Evolutionary conservation across 208 protist species (phyloP).

Genomic region (Acanthamoeba lenticulata): DNA sequence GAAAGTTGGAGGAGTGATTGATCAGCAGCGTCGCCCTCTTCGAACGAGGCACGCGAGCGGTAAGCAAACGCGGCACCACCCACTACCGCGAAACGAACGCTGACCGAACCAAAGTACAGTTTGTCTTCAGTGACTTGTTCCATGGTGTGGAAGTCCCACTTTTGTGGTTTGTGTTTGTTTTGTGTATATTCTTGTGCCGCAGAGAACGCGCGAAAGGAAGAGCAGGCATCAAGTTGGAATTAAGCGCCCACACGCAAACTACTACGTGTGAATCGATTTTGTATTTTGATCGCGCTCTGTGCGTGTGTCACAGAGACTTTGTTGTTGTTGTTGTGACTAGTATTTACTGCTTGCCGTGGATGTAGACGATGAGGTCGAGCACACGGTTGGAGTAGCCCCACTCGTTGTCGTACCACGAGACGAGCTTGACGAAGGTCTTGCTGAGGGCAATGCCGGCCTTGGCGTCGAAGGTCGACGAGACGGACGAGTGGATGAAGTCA

Average conservation of each 20-base stretch:
- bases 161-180: not conserved
- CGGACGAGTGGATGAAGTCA: slow-evolving; percentile 96
- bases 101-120: slow-evolving; percentile 52
- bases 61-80: slow-evolving; percentile 14
- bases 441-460: slow-evolving; percentile 96
- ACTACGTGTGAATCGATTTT: not conserved
- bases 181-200: no score
- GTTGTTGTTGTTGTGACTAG: not conserved
- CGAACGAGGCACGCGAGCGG: not conserved
- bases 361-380: slow-evolving; percentile 94
- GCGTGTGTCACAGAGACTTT: not conserved
- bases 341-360: slow-evolving; percentile 67
- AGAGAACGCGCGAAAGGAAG: no score
- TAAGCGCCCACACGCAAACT: no score
- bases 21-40: not conserved
- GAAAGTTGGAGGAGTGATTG: not conserved
- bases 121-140: not conserved
- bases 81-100: not conserved
- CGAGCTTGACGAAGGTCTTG: slow-evolving; percentile 98
- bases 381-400: slow-evolving; percentile 98
- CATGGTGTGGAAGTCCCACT: not conserved
- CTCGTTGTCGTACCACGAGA: slow-evolving; percentile 99
- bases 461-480: slow-evolving; percentile 98
- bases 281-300: not conserved
- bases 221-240: no score